Evolutionary conservation across 2,329 filamentous ascomycete species (phyloP), one percentile per base, ranked within the genome.

Genomic region (Aureobasidium sp.): DNA sequence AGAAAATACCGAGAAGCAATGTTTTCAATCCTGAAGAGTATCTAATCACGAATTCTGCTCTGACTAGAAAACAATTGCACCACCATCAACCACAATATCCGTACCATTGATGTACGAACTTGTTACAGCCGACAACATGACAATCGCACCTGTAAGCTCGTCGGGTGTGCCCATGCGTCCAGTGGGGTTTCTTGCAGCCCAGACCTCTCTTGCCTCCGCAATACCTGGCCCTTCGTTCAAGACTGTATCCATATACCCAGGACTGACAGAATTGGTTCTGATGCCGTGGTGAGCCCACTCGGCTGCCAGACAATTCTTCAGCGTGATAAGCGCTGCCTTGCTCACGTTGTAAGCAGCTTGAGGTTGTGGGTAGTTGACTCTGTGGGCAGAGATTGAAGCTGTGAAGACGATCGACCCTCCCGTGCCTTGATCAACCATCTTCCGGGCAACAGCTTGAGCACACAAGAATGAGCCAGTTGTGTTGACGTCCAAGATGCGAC

Each of bases 191-290:
- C 52, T 29, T 2, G 25, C 37, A 29, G 52, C 36, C 52, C 52
- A 56, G 4, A 44, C 7, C 9, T 56, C 17, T 17, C 52, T 56
- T 12, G 52, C 52, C n/a, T 56, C 52, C 0, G 52, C 52, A 5
- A 56, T 56, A 8, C 52, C 52, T 9, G 22, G 36, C 1, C 73
- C 73, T 69, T 73, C 29, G 68, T 90, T 91, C 51, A 91, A 73
- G 15, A 89, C 82, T 0, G 87, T 90, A 67, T 90, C 87, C 84
- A 91, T 90, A 67, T 91, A 91, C 0, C 88, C 88, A 0, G 88
- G 88, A 41, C 81, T 85, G 51, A 91, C 79, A 20, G 79, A 83
- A 67, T 91, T 91, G 6, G 88, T 85, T 3, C 86, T 75, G 64
- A 91, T 89, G 0, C 88, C 88, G 69, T 87, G 81, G 1, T 77